These are phyloP conservation scores for Umbilicus rupestris DNA, from an alignment of 164 flowering plant species.

Conservation along the genomic window DNA sequence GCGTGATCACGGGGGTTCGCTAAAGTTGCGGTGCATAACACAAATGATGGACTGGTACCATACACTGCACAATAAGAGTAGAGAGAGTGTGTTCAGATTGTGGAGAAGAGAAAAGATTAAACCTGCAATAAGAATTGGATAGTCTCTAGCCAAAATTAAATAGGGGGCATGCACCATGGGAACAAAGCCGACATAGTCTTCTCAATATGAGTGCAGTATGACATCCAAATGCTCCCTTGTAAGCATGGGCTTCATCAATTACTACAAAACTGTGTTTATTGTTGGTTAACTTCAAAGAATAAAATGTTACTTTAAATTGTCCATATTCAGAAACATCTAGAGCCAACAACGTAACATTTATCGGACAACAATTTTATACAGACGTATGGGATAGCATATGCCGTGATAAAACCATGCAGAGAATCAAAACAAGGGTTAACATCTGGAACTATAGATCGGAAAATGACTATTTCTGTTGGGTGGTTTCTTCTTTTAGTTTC, in stretches of 20 bases:
- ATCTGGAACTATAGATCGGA: background rate
- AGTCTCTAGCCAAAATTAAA: background rate
- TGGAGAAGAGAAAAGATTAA: background rate
- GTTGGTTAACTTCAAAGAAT: constrained; percentile 8
- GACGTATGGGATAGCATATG: too few relatives aligned
- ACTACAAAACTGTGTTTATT: constrained; percentile 48
- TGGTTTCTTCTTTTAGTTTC: background rate
- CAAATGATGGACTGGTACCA: constrained; percentile 77
- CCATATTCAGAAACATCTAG: background rate
- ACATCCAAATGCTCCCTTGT: constrained; percentile 95
- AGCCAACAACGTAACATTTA: background rate
- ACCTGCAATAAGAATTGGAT: background rate
- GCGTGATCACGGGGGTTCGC: constrained; percentile 86
- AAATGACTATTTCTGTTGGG: background rate
- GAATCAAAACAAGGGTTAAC: background rate
- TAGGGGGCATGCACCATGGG: constrained; percentile 50
- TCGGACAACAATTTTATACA: too few relatives aligned
- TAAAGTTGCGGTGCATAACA: constrained; percentile 90
- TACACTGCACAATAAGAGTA: constrained; percentile 49
- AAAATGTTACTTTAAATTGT: background rate
- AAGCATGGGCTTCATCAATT: constrained; percentile 90
- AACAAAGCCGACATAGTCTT: constrained; percentile 74
- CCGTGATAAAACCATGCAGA: background rate
- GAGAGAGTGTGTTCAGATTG: background rate
- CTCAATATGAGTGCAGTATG: constrained; percentile 83